Percentiles rank a stretch among this genome's conserved stretches.
These are phyloP conservation scores for Zygosaccharomyces pseudobailii DNA, from an alignment of 1,139 yeast species.

Conservation along the genomic window DNA sequence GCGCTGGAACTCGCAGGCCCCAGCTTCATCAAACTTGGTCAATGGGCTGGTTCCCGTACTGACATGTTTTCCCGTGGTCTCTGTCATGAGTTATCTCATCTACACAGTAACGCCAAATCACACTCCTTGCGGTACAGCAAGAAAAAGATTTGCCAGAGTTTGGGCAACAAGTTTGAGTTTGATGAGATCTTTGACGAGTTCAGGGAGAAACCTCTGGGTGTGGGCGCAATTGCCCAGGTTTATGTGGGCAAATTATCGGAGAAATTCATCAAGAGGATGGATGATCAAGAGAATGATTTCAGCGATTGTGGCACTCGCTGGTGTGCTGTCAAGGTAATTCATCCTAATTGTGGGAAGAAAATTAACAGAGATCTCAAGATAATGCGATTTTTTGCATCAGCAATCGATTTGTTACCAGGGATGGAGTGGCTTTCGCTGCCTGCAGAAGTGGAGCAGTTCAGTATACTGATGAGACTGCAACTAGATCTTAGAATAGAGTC, in stretches of 20 bases:
- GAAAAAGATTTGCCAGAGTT: constrained; percentile 53
- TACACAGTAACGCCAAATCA: constrained; percentile 79
- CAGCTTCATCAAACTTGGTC: constrained; percentile 90
- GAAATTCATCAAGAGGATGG: constrained; percentile 40
- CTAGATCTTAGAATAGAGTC: constrained; percentile 89
- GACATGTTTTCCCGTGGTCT: constrained; percentile 81
- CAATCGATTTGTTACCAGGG: constrained; percentile 71
- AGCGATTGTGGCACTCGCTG: constrained; percentile 39
- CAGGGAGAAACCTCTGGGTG: constrained; percentile 73
- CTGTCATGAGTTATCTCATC: constrained; percentile 68
- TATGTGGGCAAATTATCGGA: constrained; percentile 65
- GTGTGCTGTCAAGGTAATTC: constrained; percentile 90
- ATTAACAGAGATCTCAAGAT: constrained; percentile 78
- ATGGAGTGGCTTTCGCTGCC: constrained; percentile 98
- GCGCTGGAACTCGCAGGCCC: constrained; percentile 88
- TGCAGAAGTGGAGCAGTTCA: constrained; percentile 86
- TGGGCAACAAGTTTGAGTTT: constrained; percentile 44
- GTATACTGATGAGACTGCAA: constrained; percentile 80
- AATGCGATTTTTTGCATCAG: constrained; percentile 72
- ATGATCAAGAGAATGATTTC: constrained; percentile 10
- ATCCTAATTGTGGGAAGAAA: constrained; percentile 71
- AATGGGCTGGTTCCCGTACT: constrained; percentile 99
- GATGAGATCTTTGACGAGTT: constrained; percentile 83
- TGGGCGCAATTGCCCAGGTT: constrained; percentile 97
- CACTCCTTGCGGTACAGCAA: constrained; percentile 66